Evolutionary conservation across 2,329 filamentous ascomycete species (phyloP).

Genomic region (Parastagonospora nodorum): DNA sequence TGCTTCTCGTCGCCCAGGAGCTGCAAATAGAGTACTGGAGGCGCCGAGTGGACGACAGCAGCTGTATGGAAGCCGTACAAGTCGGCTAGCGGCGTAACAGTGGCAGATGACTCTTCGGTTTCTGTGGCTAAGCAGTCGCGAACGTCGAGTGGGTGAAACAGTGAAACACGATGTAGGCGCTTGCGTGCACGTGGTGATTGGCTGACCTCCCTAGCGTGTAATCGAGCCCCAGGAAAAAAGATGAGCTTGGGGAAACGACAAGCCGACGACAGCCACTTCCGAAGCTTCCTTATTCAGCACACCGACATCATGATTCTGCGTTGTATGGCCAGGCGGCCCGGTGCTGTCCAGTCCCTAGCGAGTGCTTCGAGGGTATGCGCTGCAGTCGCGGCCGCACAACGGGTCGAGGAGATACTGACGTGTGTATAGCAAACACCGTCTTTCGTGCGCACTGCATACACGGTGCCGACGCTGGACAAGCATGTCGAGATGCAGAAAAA

Average conservation of each 20-base stretch:
- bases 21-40: constrained; percentile 37
- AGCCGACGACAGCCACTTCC: constrained; percentile 13
- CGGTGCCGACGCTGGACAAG: constrained; percentile 56
- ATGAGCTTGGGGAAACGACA: constrained; percentile 20
- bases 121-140: constrained; percentile 38
- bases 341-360: constrained; percentile 25
- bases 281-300: constrained; percentile 12
- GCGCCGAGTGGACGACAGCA: constrained; percentile 41
- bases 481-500: constrained; percentile 52
- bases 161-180: constrained; percentile 39
- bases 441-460: constrained; percentile 44
- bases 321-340: constrained; percentile 37
- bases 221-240: constrained; percentile 25
- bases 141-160: constrained; percentile 36
- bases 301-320: constrained; percentile 41
- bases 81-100: constrained; percentile 26
- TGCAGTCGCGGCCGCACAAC: constrained; percentile 6
- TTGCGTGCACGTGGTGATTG: constrained; percentile 42
- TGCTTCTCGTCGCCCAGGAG: constrained; percentile 21
- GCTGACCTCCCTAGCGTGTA: constrained; percentile 25
- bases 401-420: constrained; percentile 28
- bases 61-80: constrained; percentile 21
- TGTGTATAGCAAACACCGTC: constrained; percentile 30
- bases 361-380: constrained; percentile 29
- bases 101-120: constrained; percentile 29